Conservation (phyloP, 1,284 basidiomycete genomes). For the Puccinia novopanici region DNA sequence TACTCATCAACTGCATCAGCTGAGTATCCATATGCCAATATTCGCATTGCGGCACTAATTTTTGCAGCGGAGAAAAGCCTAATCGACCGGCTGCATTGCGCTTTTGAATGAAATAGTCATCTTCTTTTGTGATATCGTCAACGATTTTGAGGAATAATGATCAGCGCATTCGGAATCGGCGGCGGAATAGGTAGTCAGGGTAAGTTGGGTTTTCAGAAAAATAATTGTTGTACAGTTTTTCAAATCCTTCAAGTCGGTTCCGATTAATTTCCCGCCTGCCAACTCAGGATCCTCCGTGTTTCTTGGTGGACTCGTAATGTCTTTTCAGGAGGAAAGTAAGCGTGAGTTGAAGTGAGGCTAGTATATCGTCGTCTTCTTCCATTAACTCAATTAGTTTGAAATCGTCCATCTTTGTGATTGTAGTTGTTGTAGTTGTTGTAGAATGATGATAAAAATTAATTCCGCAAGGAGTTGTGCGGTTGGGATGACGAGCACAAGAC, state of each 20-base stretch:
- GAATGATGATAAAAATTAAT: too few relatives aligned
- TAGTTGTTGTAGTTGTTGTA: too few relatives aligned
- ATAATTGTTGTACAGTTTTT: not conserved
- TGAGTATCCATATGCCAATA: slow-evolving; percentile 8
- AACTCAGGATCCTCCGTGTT: not conserved
- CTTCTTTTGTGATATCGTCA: slow-evolving; percentile 36
- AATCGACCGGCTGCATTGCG: not conserved
- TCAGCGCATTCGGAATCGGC: slow-evolving; percentile 25
- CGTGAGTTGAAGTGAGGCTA: not conserved
- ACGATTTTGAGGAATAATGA: slow-evolving; percentile 3
- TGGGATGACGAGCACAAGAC: too few relatives aligned
- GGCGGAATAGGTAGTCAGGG: not conserved
- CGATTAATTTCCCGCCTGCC: not conserved
- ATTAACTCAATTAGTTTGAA: not conserved
- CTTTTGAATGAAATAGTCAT: slow-evolving; percentile 13
- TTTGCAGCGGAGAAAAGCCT: slow-evolving; percentile 8
- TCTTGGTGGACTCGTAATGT: not conserved
- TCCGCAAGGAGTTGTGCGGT: too few relatives aligned
- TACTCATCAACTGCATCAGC: slow-evolving; percentile 21
- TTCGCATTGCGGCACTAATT: not conserved
- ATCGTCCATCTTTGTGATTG: not conserved
- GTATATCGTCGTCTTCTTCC: not conserved
- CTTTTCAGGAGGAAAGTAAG: not conserved
- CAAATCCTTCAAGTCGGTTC: not conserved
- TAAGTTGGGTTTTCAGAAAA: slow-evolving; percentile 2